Conservation (phyloP, 1,139 yeast genomes). For the Yamadazyma atlantica region DNA sequence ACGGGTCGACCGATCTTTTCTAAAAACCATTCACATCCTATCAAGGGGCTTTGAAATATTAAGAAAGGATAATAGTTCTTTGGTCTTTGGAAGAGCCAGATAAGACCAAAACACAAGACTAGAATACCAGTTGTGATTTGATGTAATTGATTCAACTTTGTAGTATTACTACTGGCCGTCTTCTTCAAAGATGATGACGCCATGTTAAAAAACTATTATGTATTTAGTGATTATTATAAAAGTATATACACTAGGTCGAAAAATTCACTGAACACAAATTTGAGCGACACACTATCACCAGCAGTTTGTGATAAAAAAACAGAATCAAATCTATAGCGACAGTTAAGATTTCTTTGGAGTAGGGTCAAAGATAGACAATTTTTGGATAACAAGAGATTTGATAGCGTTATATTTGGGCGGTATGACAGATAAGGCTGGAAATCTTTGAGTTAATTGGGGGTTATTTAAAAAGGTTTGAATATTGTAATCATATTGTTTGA, state of each 20-base stretch:
- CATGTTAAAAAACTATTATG: constrained; percentile 22
- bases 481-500: constrained; percentile 38
- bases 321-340: too few species aligned
- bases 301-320: not conserved
- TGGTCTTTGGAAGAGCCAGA: constrained; percentile 56
- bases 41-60: constrained; percentile 58
- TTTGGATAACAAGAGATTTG: not conserved
- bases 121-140: constrained; percentile 45
- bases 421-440: not conserved
- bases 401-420: not conserved
- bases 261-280: not conserved
- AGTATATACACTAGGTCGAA: not conserved
- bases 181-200: constrained; percentile 61
- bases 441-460: constrained; percentile 18
- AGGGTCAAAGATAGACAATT: constrained; percentile 1
- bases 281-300: not conserved
- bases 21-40: constrained; percentile 52
- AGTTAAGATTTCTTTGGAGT: not conserved
- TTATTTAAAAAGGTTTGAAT: constrained; percentile 27
- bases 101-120: constrained; percentile 25
- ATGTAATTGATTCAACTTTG: constrained; percentile 58
- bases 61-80: constrained; percentile 48
- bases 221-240: not conserved
- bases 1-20: constrained; percentile 70
- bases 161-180: constrained; percentile 58